Conservation (phyloP, 2,329 filamentous ascomycete species). For the Colletotrichum siamense region DNA sequence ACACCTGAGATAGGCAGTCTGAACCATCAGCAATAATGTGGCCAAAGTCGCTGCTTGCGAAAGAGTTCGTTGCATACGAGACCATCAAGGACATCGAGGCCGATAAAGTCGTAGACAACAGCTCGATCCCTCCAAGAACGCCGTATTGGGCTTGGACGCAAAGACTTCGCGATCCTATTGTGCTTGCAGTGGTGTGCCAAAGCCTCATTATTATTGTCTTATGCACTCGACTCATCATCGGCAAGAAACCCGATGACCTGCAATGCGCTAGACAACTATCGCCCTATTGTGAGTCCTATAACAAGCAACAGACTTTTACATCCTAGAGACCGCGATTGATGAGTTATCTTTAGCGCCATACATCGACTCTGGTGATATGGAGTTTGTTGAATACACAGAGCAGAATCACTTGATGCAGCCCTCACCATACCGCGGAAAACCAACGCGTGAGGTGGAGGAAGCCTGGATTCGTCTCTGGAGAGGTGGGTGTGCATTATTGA, state of each 20-base stretch:
- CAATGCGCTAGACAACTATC: neutral
- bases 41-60: neutral
- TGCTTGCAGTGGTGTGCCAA: neutral
- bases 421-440: constrained; percentile 18
- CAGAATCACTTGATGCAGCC: constrained; percentile 17
- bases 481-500: neutral
- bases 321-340: neutral
- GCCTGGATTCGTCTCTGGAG: constrained; percentile 16
- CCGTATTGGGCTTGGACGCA: neutral
- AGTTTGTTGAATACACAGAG: neutral
- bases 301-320: neutral
- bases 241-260: neutral
- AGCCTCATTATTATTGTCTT: neutral
- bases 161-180: neutral
- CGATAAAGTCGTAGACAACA: neutral
- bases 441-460: constrained; percentile 9
- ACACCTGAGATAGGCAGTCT: neutral
- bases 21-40: neutral
- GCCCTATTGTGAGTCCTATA: neutral
- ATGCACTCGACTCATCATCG: neutral
- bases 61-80: neutral
- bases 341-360: neutral
- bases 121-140: neutral
- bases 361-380: neutral
- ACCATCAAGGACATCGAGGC: neutral